phyloP scores from a whole-genome alignment of 768 basidiomycete species.

The Rhodosporidiobolus sp. region DNA sequence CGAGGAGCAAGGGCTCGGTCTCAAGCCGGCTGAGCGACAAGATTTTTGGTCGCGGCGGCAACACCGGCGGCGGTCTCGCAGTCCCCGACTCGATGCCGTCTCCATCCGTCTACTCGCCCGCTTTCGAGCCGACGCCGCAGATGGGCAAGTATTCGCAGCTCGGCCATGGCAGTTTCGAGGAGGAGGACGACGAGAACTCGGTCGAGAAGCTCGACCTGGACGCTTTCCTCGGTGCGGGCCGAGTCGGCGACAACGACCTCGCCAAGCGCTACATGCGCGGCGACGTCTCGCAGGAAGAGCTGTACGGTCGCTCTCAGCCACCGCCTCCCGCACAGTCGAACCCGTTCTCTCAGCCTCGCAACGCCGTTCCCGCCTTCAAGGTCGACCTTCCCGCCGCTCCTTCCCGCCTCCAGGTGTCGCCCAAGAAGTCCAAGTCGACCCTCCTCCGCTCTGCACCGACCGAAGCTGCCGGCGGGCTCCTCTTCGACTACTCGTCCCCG shows the following conservation, averaged over 20 bases:
- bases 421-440: slow-evolving; percentile 27
- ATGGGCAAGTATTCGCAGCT: background rate
- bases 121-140: background rate
- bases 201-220: slow-evolving; percentile 20
- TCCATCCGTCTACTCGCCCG: slow-evolving; percentile 37
- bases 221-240: slow-evolving; percentile 29
- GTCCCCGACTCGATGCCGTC: slow-evolving; percentile 1
- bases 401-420: slow-evolving; percentile 32
- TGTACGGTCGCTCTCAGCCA: background rate
- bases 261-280: slow-evolving; percentile 26
- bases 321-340: no score
- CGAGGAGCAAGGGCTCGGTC: slow-evolving; percentile 16
- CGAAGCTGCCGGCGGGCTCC: slow-evolving; percentile 10
- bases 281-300: background rate
- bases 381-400: slow-evolving; percentile 34
- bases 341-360: background rate
- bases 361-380: background rate
- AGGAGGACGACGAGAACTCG: slow-evolving; percentile 16
- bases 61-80: background rate
- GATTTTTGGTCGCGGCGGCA: slow-evolving; percentile 4
- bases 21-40: slow-evolving; percentile 19
- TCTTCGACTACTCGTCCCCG: slow-evolving; percentile 32
- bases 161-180: background rate
- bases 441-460: slow-evolving; percentile 9
- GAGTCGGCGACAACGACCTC: slow-evolving; percentile 18